Percentiles rank a stretch among this genome's conserved stretches.
These are phyloP conservation scores for Quercus ilex DNA, from an alignment of 306 rosid species.

Conservation along the genomic window DNA sequence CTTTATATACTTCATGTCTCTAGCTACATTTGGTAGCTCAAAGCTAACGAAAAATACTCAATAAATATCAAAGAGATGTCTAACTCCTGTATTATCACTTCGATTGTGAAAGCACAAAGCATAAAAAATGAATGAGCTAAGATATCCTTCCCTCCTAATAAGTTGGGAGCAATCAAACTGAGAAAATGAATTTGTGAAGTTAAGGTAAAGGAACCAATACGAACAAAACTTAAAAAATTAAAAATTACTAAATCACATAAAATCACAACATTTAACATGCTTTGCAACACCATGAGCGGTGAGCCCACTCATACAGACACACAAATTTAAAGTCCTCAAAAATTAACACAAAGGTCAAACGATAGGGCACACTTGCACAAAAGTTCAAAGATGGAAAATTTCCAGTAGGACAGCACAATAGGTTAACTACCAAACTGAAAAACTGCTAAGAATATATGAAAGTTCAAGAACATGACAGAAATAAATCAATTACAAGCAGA, in stretches of 20 bases:
- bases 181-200: neutral
- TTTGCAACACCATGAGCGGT: neutral
- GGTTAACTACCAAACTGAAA: neutral
- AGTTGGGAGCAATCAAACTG: neutral
- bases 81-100: neutral
- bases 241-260: neutral
- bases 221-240: neutral
- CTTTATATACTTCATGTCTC: neutral
- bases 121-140: neutral
- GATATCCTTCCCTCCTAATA: neutral
- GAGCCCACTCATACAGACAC: neutral
- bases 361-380: neutral
- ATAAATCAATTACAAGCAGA: too few species aligned
- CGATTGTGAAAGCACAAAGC: neutral
- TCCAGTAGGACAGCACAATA: neutral
- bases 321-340: neutral
- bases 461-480: too few species aligned
- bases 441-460: neutral
- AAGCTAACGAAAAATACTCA: neutral
- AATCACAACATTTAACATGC: neutral
- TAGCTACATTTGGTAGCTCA: neutral
- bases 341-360: neutral
- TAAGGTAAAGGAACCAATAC: neutral
- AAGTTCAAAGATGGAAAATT: neutral
- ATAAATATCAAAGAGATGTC: neutral